Evolutionary conservation across 1,139 yeast species (phyloP).

Genomic region (Zygoascus sp.): DNA sequence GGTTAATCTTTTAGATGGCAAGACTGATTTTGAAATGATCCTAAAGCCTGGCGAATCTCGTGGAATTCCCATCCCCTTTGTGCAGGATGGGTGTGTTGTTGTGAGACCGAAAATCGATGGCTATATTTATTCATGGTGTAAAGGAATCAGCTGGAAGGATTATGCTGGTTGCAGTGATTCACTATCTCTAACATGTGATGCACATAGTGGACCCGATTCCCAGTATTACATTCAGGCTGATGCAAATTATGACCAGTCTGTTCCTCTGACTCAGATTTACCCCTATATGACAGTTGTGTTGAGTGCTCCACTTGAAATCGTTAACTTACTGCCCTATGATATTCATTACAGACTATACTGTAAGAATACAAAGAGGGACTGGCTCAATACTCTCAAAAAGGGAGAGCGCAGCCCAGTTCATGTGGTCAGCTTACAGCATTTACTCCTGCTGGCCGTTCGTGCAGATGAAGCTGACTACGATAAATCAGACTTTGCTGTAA

Average conservation of each 20-base stretch:
- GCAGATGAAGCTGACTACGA: conserved; percentile 62
- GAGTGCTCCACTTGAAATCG: conserved; percentile 83
- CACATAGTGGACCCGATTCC: conserved; percentile 28
- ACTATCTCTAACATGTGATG: conserved; percentile 32
- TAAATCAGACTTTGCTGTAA: conserved; percentile 73
- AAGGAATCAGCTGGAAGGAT: conserved; percentile 60
- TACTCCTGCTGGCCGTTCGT: conserved; percentile 66
- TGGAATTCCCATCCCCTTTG: conserved; percentile 70
- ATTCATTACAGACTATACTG: conserved; percentile 72
- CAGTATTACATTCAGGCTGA: conserved; percentile 69
- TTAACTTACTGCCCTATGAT: conserved; percentile 81
- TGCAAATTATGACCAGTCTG: conserved; percentile 57
- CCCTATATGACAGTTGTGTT: conserved; percentile 79
- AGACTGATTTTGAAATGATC: conserved; percentile 18
- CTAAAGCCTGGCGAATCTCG: conserved; percentile 52
- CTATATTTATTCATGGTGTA: conserved; percentile 64
- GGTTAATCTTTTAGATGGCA: conserved; percentile 16
- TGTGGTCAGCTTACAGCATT: conserved; percentile 68
- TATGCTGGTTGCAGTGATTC: conserved; percentile 28
- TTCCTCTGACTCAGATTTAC: conserved; percentile 68
- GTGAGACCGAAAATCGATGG: conserved; percentile 56
- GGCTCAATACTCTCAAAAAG: conserved; percentile 57
- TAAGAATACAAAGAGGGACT: conserved; percentile 65
- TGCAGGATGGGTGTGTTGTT: conserved; percentile 53
- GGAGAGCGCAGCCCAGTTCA: conserved; percentile 74